Base-by-base conservation (phyloP, 768 basidiomycete genomes). In the Goffeauzyma gilvescens region DNA sequence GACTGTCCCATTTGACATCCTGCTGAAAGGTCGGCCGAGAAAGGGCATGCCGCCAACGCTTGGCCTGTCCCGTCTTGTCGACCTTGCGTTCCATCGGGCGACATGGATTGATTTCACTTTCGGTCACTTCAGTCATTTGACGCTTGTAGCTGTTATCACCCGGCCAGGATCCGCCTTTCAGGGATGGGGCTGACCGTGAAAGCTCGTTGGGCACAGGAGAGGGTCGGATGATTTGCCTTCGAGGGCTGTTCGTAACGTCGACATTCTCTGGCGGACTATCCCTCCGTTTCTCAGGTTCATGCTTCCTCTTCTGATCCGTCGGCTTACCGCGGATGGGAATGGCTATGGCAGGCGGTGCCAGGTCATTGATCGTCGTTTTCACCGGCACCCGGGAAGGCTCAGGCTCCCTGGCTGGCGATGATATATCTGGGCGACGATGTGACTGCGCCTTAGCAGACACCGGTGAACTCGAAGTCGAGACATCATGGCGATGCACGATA, bases 21-120 rank as follows among this genome's bases (percentile, higher is more conserved):
- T 89, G 78, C 47, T 86, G 76, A 59, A 84, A 78, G 20, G 72
- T 60, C 6, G 76, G 73, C 14, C 71, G 70, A 0, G 85, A 77
- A 55, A 81, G 78, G 46, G 79, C 72, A 57, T 90, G 84, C 50
- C 89, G 77, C 87, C 89, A 95, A 15, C 87, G 68, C 32, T 81
- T 69, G 2, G 85, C 83, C 34, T 66, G 65, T 10, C 56, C 53
- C 1, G 50, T 48, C n/a, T 38, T 47, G 4, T 42, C 41, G 18
- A 49, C 39, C 13, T 40, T 46, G 32, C 53, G 53, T 4, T 48
- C 49, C 1, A 49, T 42, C 14, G 59, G 61, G 31, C 55, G 57
- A 36, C 57, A 63, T 22, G 61, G 61, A 30, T 63, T 63, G 13
- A 63, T 48, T 44, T 46, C 37, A 33, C 34, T 36, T n/a, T n/a